A percentile compares a stretch with the other conserved stretches of the same genome.
Conservation (phyloP, 768 basidiomycete genomes). For the Trametes sanguinea region DNA sequence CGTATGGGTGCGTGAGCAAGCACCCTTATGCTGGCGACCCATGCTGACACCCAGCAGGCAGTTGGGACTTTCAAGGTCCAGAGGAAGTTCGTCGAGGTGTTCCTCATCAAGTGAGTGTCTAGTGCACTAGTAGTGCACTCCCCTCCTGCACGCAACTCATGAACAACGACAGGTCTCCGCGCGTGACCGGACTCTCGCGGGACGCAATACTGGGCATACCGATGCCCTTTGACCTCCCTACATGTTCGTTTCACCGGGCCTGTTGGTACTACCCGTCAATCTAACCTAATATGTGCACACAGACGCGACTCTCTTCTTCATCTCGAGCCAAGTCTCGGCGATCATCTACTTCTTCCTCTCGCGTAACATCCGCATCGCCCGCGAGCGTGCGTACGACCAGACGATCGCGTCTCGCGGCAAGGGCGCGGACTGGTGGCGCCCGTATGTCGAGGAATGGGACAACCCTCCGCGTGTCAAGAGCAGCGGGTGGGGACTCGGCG, state of each 20-base stretch:
- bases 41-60: slow-evolving; percentile 42
- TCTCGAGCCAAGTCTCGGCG: slow-evolving; percentile 71
- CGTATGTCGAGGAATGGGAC: slow-evolving; percentile 83
- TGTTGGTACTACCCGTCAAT: neutral
- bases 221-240: slow-evolving; percentile 68
- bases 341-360: slow-evolving; percentile 84
- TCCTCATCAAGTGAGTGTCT: slow-evolving; percentile 57
- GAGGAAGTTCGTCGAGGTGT: slow-evolving; percentile 60
- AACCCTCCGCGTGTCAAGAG: slow-evolving; percentile 41
- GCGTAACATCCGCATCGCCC: slow-evolving; percentile 79
- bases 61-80: slow-evolving; percentile 74
- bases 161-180: too few relatives aligned
- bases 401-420: slow-evolving; percentile 85
- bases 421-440: slow-evolving; percentile 79
- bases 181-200: slow-evolving; percentile 60
- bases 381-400: slow-evolving; percentile 76
- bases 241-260: slow-evolving; percentile 48
- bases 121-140: neutral
- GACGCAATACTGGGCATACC: slow-evolving; percentile 66
- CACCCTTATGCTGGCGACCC: too few relatives aligned
- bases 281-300: slow-evolving; percentile 15
- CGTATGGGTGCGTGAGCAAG: slow-evolving; percentile 56
- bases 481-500: slow-evolving; percentile 13
- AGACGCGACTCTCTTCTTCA: slow-evolving; percentile 77
- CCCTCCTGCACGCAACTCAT: neutral